These are phyloP conservation scores for Aspergillus phoenicis DNA, from an alignment of 2,329 filamentous ascomycete species.

Conservation along the genomic window DNA sequence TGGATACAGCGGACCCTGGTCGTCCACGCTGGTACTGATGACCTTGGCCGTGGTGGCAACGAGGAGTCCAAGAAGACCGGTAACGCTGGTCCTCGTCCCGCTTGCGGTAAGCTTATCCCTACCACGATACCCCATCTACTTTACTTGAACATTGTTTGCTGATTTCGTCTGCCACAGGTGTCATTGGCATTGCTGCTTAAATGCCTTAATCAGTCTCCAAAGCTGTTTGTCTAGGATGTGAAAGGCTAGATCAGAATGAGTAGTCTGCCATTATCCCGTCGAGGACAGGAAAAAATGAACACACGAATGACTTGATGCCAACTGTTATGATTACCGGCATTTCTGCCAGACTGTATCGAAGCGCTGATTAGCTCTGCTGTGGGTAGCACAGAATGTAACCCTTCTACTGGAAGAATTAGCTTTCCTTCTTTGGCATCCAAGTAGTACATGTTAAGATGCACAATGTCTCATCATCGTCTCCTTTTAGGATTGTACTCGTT, in stretches of 20 bases:
- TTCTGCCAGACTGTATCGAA: not conserved
- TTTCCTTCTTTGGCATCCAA: not conserved
- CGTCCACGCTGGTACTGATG: conserved; percentile 91
- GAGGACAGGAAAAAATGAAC: conserved; percentile 19
- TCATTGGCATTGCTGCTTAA: conserved; percentile 85
- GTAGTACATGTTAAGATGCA: not conserved
- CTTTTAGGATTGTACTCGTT: not conserved
- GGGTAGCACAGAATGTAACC: not conserved
- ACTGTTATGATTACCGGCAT: not conserved
- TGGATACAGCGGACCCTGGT: conserved; percentile 79
- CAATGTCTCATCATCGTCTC: not conserved
- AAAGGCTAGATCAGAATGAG: conserved; percentile 11
- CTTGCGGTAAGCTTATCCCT: conserved; percentile 71
- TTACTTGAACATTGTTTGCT: not conserved
- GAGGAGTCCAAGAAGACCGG: conserved; percentile 98
- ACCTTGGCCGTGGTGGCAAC: conserved; percentile 88
- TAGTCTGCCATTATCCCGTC: conserved; percentile 13
- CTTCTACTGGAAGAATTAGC: not conserved
- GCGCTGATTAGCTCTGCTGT: not conserved
- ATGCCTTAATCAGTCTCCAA: conserved; percentile 21
- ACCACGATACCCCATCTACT: not conserved
- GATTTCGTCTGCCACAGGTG: conserved; percentile 55
- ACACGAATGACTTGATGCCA: conserved; percentile 10
- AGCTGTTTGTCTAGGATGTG: conserved; percentile 19
- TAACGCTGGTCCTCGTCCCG: conserved; percentile 89